Percentiles rank a stretch among this genome's conserved stretches.
Evolutionary conservation across 441 rosid species (phyloP).

Genomic region (Croton laevigatus): DNA sequence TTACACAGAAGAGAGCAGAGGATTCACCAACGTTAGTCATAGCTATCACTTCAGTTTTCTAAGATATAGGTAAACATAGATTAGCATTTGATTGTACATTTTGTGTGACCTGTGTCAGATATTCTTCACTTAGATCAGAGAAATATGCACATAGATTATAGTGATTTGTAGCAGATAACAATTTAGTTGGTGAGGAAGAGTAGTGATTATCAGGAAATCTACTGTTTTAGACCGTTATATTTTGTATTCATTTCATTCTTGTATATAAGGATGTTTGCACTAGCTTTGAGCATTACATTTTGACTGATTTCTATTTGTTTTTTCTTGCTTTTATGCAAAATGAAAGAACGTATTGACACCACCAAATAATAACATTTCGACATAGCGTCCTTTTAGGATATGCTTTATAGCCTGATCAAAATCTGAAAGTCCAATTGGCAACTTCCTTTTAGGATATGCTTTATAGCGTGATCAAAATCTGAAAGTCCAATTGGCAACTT

Average conservation of each 20-base stretch:
- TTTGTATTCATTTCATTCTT: background rate
- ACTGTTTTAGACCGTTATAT: background rate
- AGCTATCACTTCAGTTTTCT: background rate
- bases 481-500: background rate
- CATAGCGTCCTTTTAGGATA: conserved; percentile 19
- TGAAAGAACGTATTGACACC: background rate
- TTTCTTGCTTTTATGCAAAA: no score
- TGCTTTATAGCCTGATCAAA: background rate
- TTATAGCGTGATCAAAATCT: background rate
- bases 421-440: background rate
- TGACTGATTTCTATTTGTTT: no score
- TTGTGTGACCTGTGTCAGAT: background rate
- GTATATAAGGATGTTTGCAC: no score
- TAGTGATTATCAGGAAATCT: background rate
- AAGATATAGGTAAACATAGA: background rate
- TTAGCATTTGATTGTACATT: background rate
- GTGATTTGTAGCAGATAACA: no score
- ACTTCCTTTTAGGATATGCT: no score
- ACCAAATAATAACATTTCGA: background rate
- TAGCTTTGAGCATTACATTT: no score
- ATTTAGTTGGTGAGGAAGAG: no score
- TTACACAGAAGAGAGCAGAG: background rate
- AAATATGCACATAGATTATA: no score
- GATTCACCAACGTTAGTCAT: background rate
- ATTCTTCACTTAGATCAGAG: background rate